Evolutionary conservation across 179 eudicot genomes (phyloP).

Genomic region (Monotropa hypopitys): DNA sequence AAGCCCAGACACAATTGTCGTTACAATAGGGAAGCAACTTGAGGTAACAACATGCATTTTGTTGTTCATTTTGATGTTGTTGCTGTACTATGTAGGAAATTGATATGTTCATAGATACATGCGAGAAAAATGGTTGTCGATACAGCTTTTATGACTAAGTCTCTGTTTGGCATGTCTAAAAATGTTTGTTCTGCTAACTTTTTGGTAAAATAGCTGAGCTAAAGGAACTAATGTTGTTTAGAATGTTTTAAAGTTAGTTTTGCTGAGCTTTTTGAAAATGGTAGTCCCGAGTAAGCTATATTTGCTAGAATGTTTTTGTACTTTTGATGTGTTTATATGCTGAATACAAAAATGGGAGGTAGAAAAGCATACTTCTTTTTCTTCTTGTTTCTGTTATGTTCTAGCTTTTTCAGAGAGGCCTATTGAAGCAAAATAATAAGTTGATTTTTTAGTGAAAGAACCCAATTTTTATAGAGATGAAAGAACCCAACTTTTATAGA

Average conservation of each 20-base stretch:
- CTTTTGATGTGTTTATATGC: no score
- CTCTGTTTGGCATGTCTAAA: neutral
- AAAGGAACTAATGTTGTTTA: neutral
- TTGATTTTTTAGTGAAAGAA: neutral
- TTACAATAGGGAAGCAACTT: conserved; percentile 51
- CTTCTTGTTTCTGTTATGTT: neutral
- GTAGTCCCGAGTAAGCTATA: no score
- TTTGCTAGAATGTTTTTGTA: no score
- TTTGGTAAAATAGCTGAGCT: neutral
- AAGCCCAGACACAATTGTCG: conserved; percentile 41
- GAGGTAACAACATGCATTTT: conserved; percentile 23
- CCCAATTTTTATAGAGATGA: no score
- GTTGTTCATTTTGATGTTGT: neutral
- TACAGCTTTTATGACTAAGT: neutral
- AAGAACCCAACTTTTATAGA: no score
- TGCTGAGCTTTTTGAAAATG: no score
- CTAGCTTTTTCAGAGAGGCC: neutral
- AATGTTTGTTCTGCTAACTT: neutral
- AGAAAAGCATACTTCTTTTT: no score
- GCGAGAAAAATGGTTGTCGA: neutral
- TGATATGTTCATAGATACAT: neutral
- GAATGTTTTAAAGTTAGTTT: no score
- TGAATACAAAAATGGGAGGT: neutral
- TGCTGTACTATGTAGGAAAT: no score
- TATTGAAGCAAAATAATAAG: neutral